These are phyloP conservation scores for Escallonia rubra DNA, from an alignment of 129 eudicot genomes.

Conservation along the genomic window DNA sequence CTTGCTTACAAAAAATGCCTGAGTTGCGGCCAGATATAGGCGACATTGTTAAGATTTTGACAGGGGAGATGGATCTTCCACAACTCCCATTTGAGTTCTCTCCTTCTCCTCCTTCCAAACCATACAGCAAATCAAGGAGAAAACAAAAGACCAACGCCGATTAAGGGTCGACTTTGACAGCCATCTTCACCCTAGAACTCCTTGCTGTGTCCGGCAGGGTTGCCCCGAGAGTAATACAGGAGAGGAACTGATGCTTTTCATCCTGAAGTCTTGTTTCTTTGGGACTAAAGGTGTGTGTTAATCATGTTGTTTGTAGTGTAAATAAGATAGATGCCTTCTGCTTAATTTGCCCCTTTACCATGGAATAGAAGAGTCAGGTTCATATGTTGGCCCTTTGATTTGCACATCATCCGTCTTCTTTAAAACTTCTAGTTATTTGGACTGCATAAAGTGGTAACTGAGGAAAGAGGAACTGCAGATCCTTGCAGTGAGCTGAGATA, in stretches of 20 bases:
- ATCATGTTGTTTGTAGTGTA: slow-evolving; percentile 8
- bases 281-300: slow-evolving; percentile 7
- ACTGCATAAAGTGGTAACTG: too few relatives aligned
- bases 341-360: background rate
- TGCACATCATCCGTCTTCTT: background rate
- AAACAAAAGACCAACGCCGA: slow-evolving; percentile 46
- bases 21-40: slow-evolving; percentile 86
- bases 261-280: background rate
- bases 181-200: too few relatives aligned
- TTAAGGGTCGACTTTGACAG: background rate
- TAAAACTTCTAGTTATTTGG: too few relatives aligned
- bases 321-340: slow-evolving; percentile 4
- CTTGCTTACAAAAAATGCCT: slow-evolving; percentile 89
- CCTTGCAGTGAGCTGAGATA: too few relatives aligned
- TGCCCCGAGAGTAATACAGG: background rate
- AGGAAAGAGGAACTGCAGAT: too few relatives aligned
- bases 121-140: slow-evolving; percentile 50
- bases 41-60: slow-evolving; percentile 75
- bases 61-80: slow-evolving; percentile 85
- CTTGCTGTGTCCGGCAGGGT: too few relatives aligned
- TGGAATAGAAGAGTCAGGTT: background rate
- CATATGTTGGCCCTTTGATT: background rate
- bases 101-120: slow-evolving; percentile 83
- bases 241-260: background rate
- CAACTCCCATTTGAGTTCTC: slow-evolving; percentile 71